These are phyloP conservation scores for Schwanniomyces etchellsii DNA, from an alignment of 1,139 yeast species.

Conservation along the genomic window DNA sequence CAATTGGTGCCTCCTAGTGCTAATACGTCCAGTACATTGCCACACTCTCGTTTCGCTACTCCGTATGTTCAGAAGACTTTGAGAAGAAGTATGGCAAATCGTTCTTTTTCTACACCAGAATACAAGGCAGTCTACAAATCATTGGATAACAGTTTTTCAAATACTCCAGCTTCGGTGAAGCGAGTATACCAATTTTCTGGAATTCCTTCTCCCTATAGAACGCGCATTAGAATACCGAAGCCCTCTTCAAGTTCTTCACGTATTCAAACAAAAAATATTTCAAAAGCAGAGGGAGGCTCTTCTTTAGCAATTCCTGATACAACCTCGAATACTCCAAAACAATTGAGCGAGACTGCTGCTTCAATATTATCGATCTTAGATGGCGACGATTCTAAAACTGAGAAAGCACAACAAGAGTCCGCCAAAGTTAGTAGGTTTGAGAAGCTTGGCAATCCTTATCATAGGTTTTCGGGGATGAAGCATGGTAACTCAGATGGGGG, in stretches of 20 bases:
- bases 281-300: neutral
- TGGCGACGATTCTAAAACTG: conserved; percentile 18
- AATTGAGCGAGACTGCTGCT: conserved; percentile 60
- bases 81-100: conserved; percentile 10
- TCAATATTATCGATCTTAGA: conserved; percentile 61
- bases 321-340: conserved; percentile 10
- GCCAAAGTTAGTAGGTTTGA: conserved; percentile 10
- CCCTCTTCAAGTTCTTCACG: conserved; percentile 1
- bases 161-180: conserved; percentile 34
- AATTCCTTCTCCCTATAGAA: conserved; percentile 60
- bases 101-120: conserved; percentile 30
- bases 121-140: conserved; percentile 35
- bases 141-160: conserved; percentile 20
- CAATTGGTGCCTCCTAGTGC: neutral
- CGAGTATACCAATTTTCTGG: conserved; percentile 60
- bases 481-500: conserved; percentile 1
- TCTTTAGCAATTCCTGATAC: conserved; percentile 1
- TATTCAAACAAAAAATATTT: too few species aligned
- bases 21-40: conserved; percentile 2
- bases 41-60: conserved; percentile 10
- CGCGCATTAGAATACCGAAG: conserved; percentile 30
- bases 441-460: conserved; percentile 50
- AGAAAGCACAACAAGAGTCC: conserved; percentile 8
- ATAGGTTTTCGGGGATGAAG: conserved; percentile 19
- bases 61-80: conserved; percentile 19